These are phyloP conservation scores for Cercophora sp. DNA, from an alignment of 495 filamentous ascomycete genomes.

Conservation along the genomic window DNA sequence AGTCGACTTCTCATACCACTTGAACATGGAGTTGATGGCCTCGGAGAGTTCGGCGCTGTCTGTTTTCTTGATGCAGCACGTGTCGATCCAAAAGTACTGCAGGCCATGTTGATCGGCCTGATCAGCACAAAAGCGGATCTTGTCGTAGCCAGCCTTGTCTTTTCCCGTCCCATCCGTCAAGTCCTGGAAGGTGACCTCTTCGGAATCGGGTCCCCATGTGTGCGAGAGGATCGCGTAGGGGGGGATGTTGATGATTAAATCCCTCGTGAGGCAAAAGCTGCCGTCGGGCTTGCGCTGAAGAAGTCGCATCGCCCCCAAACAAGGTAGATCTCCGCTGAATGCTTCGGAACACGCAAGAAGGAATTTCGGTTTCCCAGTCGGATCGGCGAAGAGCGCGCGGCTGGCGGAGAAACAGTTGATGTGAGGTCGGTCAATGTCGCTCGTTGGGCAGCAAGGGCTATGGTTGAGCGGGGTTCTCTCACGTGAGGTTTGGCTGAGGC, in stretches of 20 bases:
- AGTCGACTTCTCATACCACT: constrained; percentile 25
- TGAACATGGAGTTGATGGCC: constrained; percentile 26
- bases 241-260: not conserved
- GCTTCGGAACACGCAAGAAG: no score
- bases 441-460: not conserved
- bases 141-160: constrained; percentile 18
- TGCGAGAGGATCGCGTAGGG: constrained; percentile 40
- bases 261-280: not conserved
- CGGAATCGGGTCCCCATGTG: constrained; percentile 27
- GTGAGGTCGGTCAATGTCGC: not conserved
- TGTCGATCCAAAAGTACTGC: constrained; percentile 30
- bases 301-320: not conserved
- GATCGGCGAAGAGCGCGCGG: no score
- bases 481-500: no score
- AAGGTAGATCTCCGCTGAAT: no score
- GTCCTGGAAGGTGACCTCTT: constrained; percentile 32
- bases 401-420: no score
- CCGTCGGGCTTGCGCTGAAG: not conserved
- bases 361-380: no score
- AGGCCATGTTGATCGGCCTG: constrained; percentile 19
- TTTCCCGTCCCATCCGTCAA: constrained; percentile 2
- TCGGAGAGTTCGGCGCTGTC: constrained; percentile 27
- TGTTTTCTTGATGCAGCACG: constrained; percentile 32
- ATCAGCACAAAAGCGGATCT: constrained; percentile 23
- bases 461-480: not conserved